Base-by-base conservation (phyloP, 2,329 filamentous ascomycete species). In the Lachnum nothofagi region DNA sequence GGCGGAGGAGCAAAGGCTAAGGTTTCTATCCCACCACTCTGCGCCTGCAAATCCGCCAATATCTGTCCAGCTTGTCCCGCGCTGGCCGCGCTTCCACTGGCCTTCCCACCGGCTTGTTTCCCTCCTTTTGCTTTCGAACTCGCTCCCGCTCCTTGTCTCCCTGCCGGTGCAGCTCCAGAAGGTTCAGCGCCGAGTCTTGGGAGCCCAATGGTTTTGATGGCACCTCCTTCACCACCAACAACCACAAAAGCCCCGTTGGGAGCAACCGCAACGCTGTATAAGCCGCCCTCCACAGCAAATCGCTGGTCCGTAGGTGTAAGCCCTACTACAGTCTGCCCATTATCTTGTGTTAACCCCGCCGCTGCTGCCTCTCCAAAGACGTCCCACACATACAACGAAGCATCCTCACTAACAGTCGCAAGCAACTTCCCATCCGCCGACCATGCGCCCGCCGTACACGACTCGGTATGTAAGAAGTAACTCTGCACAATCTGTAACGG, bases 371-470 rank as follows among this genome's bases (percentile, higher is more conserved):
- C 63, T 14, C 63, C 63, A 54, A 63, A 64, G 0, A 65, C 63
- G 58, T 97, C 93, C 81, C 89, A 96, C 20, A 95, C 91, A 67
- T 91, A 91, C 50, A 98, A 77, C 59, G 84, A 91, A 49, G 82
- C 79, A 68, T 97, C 91, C 65, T 97, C 91, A 37, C 85, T 84
- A 4, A 97, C 88, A 0, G 91, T 96, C 5, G 87, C 88, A 1
- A 98, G 78, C 14, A 97, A 73, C 24, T 82, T 82, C 44, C 93
- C 93, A 66, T 96, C 91, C 4, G 88, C 79, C 0, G 88, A 88
- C 91, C 93, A 98, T 2, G 86, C 77, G 51, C 93, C 93, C 6
- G 91, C 91, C 1, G 93, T 97, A 70, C 87, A 94, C 23, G 87
- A 72, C 16, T 72, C 85, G 3, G 87, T 91, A 72, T 97, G 93